A percentile compares a stretch with the other conserved stretches of the same genome.
These are phyloP conservation scores for Hypoxylon rickii DNA, from an alignment of 495 filamentous ascomycete species.

Conservation along the genomic window DNA sequence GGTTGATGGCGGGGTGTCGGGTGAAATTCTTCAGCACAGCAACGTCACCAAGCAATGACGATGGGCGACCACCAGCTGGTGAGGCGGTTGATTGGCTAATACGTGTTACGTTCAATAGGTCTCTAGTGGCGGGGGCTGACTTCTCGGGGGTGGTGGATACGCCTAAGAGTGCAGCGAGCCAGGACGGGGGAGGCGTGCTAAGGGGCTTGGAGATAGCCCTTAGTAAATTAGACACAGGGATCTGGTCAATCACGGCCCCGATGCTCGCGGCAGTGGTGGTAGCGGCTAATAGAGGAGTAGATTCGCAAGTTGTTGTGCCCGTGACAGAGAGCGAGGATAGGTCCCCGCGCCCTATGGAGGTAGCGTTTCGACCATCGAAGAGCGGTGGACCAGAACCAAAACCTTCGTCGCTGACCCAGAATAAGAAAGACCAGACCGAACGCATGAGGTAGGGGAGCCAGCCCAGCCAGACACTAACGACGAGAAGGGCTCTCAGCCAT, in stretches of 20 bases:
- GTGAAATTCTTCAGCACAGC: constrained; percentile 75
- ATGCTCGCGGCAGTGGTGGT: constrained; percentile 43
- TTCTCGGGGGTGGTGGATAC: constrained; percentile 20
- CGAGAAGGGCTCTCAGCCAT: constrained; percentile 77
- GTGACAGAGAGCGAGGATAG: constrained; percentile 23
- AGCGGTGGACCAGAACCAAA: constrained; percentile 57
- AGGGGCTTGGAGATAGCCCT: constrained; percentile 37
- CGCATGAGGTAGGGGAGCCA: constrained; percentile 91
- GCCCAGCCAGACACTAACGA: constrained; percentile 84
- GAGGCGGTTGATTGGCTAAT: constrained; percentile 21
- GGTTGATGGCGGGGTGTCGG: constrained; percentile 72
- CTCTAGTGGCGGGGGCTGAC: constrained; percentile 3
- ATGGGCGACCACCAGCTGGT: constrained; percentile 9
- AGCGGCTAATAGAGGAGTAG: constrained; percentile 49
- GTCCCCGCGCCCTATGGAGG: constrained; percentile 3
- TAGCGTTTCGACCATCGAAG: constrained; percentile 30
- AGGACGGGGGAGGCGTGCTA: constrained; percentile 31
- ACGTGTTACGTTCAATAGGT: constrained; percentile 25
- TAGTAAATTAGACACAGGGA: constrained; percentile 38
- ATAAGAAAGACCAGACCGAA: constrained; percentile 85
- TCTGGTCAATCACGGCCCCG: constrained; percentile 35
- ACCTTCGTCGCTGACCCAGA: constrained; percentile 94
- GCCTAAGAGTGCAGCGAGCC: constrained; percentile 31
- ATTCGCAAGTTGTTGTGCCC: constrained; percentile 44
- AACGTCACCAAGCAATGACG: constrained; percentile 72